A percentile compares a stretch with the other conserved stretches of the same genome.
Evolutionary conservation across 1,284 basidiomycete genomes (phyloP).

Genomic region (Cyathus olla): DNA sequence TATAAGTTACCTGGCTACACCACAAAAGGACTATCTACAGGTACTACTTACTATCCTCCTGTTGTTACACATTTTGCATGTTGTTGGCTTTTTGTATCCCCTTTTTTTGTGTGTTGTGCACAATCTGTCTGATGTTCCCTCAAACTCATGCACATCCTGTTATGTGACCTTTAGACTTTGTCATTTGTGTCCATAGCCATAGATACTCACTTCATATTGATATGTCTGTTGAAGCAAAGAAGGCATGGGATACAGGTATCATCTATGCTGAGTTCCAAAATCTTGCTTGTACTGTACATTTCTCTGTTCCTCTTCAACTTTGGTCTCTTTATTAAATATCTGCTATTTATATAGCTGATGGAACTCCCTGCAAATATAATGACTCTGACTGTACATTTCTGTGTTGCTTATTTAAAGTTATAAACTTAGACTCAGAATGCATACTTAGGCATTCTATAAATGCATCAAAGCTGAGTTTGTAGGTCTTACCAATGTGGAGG

Average conservation of each 20-base stretch:
- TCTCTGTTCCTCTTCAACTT: slow-evolving; percentile 6
- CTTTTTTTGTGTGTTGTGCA: too few species aligned
- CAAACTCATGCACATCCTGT: too few species aligned
- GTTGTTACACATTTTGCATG: too few species aligned
- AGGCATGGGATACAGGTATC: slow-evolving; percentile 79
- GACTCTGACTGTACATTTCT: slow-evolving; percentile 73
- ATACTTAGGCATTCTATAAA: slow-evolving; percentile 72
- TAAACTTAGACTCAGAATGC: neutral
- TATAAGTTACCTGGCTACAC: too few species aligned
- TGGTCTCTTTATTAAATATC: slow-evolving; percentile 3
- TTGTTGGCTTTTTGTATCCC: too few species aligned
- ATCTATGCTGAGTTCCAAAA: slow-evolving; percentile 87
- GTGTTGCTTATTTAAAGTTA: neutral
- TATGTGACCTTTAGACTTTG: too few species aligned
- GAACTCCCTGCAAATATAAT: slow-evolving; percentile 89
- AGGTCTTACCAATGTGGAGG: slow-evolving; percentile 75
- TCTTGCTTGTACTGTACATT: slow-evolving; percentile 78
- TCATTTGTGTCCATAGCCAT: too few species aligned
- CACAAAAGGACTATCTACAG: too few species aligned
- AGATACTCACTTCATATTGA: too few species aligned
- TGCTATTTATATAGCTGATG: slow-evolving; percentile 63
- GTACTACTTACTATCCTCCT: too few species aligned
- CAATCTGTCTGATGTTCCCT: too few species aligned
- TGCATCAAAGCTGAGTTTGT: slow-evolving; percentile 77
- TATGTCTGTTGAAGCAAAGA: slow-evolving; percentile 42